Base-by-base conservation (phyloP, 192 early-diverging fungal genomes). In the Umbelopsis sp. region DNA sequence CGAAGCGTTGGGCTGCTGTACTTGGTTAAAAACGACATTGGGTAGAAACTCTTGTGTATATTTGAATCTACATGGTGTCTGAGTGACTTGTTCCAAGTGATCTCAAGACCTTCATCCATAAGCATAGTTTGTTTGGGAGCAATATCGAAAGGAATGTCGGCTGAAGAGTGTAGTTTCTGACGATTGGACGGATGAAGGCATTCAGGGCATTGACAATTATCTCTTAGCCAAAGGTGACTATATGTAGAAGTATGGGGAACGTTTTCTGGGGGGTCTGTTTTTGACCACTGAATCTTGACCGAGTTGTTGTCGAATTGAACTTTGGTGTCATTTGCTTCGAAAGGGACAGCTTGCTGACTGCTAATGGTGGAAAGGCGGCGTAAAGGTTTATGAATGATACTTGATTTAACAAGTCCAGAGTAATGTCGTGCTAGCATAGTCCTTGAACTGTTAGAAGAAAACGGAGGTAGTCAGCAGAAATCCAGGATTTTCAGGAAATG, bases 91-190 rank as follows among this genome's bases (percentile, higher is more conserved):
- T 80, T 75, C 87, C 87, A 88, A 11, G 66, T 70, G 47, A 88
- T 71, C 31, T 81, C 79, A 22, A 83, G 45, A 14, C 70, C 69
- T 17, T 84, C 81, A 0, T 75, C 68, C 0, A 20, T 41, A 11
- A 75, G 49, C 5, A 20, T 71, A 14, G 77, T 49, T 12, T 68
- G 69, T 16, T 36, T 36, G 26, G 82, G 79, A 12, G 44, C 45
- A 45, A 86, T 81, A 70, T 86, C 80, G 21, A 86, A 47, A 2
- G 82, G 82, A 20, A 89, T 59, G 45, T 89, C 77, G 6, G 83
- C 79, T 6, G 74, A 84, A 0, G 84, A 83, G 44, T 89, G 87
- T 9, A 87, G 66, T 68, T 88, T 89, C 69, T 89, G 88, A 9
- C 80, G 77, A 41, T 71, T 89, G 10, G 75, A 65, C 8, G 87